These are phyloP conservation scores for Iris pallida DNA, from an alignment of 116 monocot species.

Conservation along the genomic window DNA sequence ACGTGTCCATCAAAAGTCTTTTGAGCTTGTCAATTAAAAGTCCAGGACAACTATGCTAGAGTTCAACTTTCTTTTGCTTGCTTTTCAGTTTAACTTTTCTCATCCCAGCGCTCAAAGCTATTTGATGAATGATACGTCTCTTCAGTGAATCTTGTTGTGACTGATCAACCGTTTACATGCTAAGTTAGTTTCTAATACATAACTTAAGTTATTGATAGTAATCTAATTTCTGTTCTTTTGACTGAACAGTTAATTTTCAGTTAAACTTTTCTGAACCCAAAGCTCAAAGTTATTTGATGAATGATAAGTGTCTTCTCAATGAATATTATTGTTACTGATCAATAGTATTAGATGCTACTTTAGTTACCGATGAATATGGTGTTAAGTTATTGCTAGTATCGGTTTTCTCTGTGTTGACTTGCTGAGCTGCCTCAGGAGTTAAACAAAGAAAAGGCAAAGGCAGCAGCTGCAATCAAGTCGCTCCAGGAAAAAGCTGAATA, in stretches of 20 bases:
- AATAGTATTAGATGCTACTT: background rate
- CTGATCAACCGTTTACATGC: background rate
- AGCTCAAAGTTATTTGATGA: too few relatives aligned
- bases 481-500: slow-evolving; percentile 90
- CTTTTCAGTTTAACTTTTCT: background rate
- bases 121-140: too few relatives aligned
- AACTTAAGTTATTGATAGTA: background rate
- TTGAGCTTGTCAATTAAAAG: background rate
- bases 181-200: too few relatives aligned
- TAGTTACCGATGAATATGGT: background rate
- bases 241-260: too few relatives aligned
- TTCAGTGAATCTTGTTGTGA: background rate
- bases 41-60: background rate
- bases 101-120: background rate
- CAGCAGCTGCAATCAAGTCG: too few relatives aligned
- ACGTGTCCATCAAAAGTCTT: too few relatives aligned
- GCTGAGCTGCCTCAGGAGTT: slow-evolving; percentile 46
- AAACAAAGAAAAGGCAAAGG: too few relatives aligned
- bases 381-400: background rate
- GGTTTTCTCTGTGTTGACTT: background rate
- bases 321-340: background rate
- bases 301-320: background rate
- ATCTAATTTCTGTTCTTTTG: too few relatives aligned
- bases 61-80: background rate
- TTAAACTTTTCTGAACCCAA: background rate